Evolutionary conservation across 306 rosid genomes (phyloP).

Genomic region (Vigna radiata): DNA sequence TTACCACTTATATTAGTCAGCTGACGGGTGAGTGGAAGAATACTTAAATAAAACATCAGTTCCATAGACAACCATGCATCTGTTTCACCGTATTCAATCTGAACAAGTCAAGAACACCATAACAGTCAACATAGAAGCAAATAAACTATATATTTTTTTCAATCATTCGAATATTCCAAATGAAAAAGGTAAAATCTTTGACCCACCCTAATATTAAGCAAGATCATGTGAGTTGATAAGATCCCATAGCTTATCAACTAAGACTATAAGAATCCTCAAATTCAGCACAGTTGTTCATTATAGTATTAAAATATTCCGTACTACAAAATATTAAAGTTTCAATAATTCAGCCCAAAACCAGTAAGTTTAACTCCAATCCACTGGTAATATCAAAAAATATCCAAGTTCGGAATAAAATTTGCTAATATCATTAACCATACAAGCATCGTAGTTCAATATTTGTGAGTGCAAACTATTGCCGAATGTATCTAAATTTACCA

Average conservation of each 20-base stretch:
- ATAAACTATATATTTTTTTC: conserved; percentile 19
- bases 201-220: conserved; percentile 23
- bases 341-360: conserved; percentile 15
- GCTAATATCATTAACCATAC: conserved; percentile 5
- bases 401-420: neutral
- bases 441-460: neutral
- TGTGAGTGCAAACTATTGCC: conserved; percentile 10
- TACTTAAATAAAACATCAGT: conserved; percentile 96
- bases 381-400: conserved; percentile 27
- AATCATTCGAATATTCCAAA: conserved; percentile 31
- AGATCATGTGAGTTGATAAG: conserved; percentile 30
- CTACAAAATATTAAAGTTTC: conserved; percentile 10
- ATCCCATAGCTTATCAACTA: conserved; percentile 20
- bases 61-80: conserved; percentile 99
- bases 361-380: conserved; percentile 23
- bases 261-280: neutral
- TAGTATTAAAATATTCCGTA: neutral
- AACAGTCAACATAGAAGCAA: conserved; percentile 40
- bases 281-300: conserved; percentile 7
- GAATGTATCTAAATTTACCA: conserved; percentile 28
- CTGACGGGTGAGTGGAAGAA: conserved; percentile 98
- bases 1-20: conserved; percentile 96
- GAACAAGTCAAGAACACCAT: conserved; percentile 43
- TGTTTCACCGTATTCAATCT: conserved; percentile 96
- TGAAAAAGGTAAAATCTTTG: conserved; percentile 7